Evolutionary conservation across 306 rosid species (phyloP), one percentile per base, ranked within the genome.

Genomic region (Cicer yamashitae): DNA sequence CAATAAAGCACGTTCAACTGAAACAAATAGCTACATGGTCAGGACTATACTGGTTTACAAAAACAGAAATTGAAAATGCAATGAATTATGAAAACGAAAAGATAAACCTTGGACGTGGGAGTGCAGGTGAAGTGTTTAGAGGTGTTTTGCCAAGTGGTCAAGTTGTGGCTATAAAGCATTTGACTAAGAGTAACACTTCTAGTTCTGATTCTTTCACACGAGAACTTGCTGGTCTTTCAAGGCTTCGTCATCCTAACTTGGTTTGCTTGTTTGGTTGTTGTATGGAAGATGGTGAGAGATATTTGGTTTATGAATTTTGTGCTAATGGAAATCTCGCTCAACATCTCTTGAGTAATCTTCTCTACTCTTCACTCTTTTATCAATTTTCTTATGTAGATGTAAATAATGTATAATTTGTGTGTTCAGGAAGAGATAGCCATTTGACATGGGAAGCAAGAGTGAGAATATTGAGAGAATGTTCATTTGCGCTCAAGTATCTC

Each of bases 101-200:
- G 74, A 73, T 79, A 65, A 52, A 81, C 82, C 83, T 93, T 1
- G 97, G 98, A 30, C 64, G 96, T 12, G 98, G 98, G 11, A 91
- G 96, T 62, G 97, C 97, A 0, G 98, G 98, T 1, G 82, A 83
- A 10, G 98, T 93, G 3, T 93, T 75, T 60, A 88, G 85, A 85
- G 98, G 97, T 0, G 72, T 93, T 67, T 79, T 93, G 11, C 98
- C 98, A 0, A 93, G 97, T 46, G 98, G 98, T 1, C 98, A 93
- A 71, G 72, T 77, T 1, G 97, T 93, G 61, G 98, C 98, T 10
- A 84, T 93, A 77, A 91, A 93, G 76, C 91, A 93, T 71, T 82
- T 93, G 8, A 77, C 71, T 37, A 88, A 72, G 80, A 82, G 85
- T 72, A 88, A 77, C 74, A 81, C 77, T 6, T 76, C 85, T 10